Evolutionary conservation across 1,284 basidiomycete genomes (phyloP).

Genomic region (Acaromyces ingoldii): DNA sequence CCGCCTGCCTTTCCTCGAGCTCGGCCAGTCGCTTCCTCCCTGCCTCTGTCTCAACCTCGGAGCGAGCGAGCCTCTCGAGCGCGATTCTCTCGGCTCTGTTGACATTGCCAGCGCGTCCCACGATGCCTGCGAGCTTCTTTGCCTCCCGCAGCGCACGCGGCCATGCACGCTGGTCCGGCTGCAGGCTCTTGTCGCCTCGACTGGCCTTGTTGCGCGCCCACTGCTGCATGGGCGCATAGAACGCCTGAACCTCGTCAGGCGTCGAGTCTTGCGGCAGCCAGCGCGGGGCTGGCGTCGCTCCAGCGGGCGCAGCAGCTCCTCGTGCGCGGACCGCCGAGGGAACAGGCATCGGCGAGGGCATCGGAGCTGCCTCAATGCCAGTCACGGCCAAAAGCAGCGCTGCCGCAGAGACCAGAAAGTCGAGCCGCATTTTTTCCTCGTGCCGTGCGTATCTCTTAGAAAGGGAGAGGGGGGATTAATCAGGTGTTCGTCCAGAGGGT

Average conservation of each 20-base stretch:
- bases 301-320: neutral
- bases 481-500: no score
- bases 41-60: no score
- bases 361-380: neutral
- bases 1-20: neutral
- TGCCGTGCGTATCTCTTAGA: no score
- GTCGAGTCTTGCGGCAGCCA: constrained; percentile 14
- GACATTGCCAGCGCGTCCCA: neutral
- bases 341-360: neutral
- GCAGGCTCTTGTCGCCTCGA: neutral
- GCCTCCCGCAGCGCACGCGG: neutral
- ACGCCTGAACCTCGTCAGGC: constrained; percentile 24
- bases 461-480: no score
- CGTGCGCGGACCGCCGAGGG: neutral
- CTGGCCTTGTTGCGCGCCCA: neutral
- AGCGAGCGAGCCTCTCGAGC: neutral
- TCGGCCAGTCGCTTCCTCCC: no score
- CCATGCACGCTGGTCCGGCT: no score
- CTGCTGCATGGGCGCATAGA: constrained; percentile 19
- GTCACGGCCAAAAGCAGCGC: neutral
- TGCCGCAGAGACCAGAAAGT: no score
- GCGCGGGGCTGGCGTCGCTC: constrained; percentile 16
- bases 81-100: neutral
- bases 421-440: no score
- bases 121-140: constrained; percentile 8